Base-by-base conservation (phyloP, 805 yeast species). In the Kurtzmaniella cleridarum region DNA sequence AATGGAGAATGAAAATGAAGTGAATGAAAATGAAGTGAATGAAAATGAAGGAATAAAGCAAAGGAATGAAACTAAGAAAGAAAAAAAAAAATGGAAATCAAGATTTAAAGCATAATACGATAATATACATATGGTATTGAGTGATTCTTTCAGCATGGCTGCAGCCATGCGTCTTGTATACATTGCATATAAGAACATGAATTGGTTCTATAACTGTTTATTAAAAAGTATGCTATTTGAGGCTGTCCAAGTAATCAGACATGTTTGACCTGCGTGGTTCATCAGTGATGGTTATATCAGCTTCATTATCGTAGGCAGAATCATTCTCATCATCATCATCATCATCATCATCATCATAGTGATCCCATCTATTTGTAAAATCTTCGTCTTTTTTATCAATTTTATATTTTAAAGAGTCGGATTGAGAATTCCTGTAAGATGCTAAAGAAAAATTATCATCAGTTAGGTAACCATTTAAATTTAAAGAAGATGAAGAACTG, bases 401-500 rank as follows among this genome's bases (percentile, higher is more conserved):
- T 12, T 27, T 34, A 27, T 34, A 34, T n/a, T 34, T 34, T 24
- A 34, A 27, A 10, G 36, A 34, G 18, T 26, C 14, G 7, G 36
- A 24, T 14, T 26, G 27, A 17, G 31, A 26, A 20, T 34, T 34
- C 14, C 30, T 34, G 5, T 11, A 27, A 18, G 47, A 34, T 13
- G 31, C 9, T 7, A 31, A 14, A 8, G 49, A 35, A n/a, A 26
- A 47, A 1, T 49, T 41, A 27, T 59, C 67, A 38, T 64, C 72
- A 12, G 70, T 65, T 38, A 68, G 54, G 42, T 64, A 68, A 8
- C 69, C 73, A 41, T 67, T 62, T 34, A 68, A 55, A 43, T 68
- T 68, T 27, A 68, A 51, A 23, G 69, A 62, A 17, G 69, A 62
- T 40, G 62, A 61, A 24, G 69, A 62, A 41, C 70, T 63, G 29